Conservation (phyloP, 257 asterid species). For the Capsicum baccatum region DNA sequence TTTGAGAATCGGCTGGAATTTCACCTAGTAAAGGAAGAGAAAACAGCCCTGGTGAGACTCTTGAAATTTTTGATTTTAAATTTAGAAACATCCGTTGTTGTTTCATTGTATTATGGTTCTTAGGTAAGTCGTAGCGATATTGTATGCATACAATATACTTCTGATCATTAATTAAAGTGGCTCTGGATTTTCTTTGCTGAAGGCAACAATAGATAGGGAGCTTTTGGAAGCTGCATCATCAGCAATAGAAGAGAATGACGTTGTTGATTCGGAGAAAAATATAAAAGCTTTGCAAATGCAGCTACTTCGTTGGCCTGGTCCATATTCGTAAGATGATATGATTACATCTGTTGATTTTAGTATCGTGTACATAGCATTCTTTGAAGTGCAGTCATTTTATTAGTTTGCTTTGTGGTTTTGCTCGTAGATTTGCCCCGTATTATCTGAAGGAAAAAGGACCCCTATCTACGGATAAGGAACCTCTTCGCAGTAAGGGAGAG, state of each 20-base stretch:
- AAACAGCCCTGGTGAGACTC: constrained; percentile 51
- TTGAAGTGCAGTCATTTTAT: constrained; percentile 1
- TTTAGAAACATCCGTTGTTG: background rate
- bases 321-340: constrained; percentile 74
- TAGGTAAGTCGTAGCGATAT: background rate
- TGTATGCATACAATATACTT: background rate
- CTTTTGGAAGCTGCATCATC: constrained; percentile 44
- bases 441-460: constrained; percentile 40
- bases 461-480: constrained; percentile 26
- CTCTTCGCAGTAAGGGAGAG: constrained; percentile 42
- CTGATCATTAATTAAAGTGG: constrained; percentile 33
- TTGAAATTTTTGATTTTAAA: background rate
- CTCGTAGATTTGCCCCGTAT: constrained; percentile 63
- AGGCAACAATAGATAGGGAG: constrained; percentile 63
- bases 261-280: constrained; percentile 45
- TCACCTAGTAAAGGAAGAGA: constrained; percentile 52
- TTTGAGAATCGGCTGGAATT: constrained; percentile 47
- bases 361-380: constrained; percentile 1
- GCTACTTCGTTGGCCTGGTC: constrained; percentile 59
- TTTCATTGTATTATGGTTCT: constrained; percentile 23
- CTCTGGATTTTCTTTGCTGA: constrained; percentile 31
- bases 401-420: constrained; percentile 29
- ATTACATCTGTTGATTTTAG: background rate
- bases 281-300: constrained; percentile 47
- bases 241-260: constrained; percentile 41